Percentiles rank a stretch among this genome's conserved stretches.
Conservation (phyloP, 1,139 yeast species). For the Pichia sp. region DNA sequence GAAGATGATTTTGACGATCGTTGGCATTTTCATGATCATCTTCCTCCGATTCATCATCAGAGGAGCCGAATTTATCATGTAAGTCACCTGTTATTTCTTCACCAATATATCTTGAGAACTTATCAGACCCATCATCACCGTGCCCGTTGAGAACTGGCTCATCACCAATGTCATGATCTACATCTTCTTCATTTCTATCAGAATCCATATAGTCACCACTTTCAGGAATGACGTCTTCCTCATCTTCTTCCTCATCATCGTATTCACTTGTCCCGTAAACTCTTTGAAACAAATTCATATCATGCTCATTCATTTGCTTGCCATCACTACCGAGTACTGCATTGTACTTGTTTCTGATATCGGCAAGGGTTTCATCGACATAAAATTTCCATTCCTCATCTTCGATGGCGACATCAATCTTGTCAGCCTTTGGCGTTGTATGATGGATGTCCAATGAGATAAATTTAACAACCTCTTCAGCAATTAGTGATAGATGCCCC, state of each 20-base stretch:
- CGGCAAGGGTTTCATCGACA: constrained; percentile 76
- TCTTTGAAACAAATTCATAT: constrained; percentile 29
- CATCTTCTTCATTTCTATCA: too few relatives aligned
- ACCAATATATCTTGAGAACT: constrained; percentile 76
- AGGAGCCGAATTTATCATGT: constrained; percentile 49
- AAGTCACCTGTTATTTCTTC: constrained; percentile 63
- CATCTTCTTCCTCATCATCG: constrained; percentile 17
- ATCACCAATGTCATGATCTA: too few relatives aligned
- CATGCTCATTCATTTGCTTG: constrained; percentile 30
- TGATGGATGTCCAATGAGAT: constrained; percentile 50
- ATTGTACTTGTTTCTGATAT: constrained; percentile 89
- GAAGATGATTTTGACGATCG: constrained; percentile 8
- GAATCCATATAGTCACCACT: constrained; percentile 8
- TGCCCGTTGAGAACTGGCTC: too few relatives aligned
- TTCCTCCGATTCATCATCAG: constrained; percentile 48
- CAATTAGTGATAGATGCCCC: constrained; percentile 94
- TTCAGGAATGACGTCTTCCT: constrained; percentile 14
- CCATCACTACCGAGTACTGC: constrained; percentile 90
- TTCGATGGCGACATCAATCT: constrained; percentile 52
- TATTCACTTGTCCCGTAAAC: constrained; percentile 37
- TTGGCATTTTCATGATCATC: constrained; percentile 25
- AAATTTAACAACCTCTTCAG: constrained; percentile 95
- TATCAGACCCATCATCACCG: constrained; percentile 33
- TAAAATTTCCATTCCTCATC: constrained; percentile 72
- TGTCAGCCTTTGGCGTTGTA: constrained; percentile 47